phyloP scores from a whole-genome alignment of 1,284 basidiomycete species.

The Cystobasidium pallidum region DNA sequence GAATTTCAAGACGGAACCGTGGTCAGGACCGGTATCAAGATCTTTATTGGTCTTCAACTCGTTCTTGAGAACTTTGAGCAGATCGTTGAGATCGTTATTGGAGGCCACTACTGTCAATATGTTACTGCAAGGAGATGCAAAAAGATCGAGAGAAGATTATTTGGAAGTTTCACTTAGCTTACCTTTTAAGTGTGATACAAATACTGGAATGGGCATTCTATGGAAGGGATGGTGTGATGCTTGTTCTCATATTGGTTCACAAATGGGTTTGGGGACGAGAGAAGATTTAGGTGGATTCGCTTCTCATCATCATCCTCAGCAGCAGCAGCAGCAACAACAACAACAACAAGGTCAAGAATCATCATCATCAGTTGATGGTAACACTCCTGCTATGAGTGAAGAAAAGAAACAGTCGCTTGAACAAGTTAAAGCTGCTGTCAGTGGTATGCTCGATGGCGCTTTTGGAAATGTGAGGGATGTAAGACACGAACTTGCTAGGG shows the following conservation, averaged over 20 bases:
- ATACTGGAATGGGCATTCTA: constrained; percentile 96
- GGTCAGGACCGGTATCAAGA: constrained; percentile 92
- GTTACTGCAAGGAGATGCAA: constrained; percentile 83
- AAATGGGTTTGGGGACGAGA: constrained; percentile 30
- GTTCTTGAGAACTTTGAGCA: constrained; percentile 85
- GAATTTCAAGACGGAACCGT: constrained; percentile 75
- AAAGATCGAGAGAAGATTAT: constrained; percentile 82
- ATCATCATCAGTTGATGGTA: constrained; percentile 70
- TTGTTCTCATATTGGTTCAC: constrained; percentile 46
- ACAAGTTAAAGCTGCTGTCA: constrained; percentile 81
- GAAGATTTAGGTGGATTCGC: constrained; percentile 65
- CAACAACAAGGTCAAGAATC: constrained; percentile 56
- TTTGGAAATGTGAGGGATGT: constrained; percentile 88
- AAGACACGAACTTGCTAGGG: constrained; percentile 84
- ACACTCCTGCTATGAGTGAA: constrained; percentile 56
- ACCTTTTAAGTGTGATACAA: constrained; percentile 93
- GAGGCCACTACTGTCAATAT: constrained; percentile 91
- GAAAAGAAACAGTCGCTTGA: constrained; percentile 73
- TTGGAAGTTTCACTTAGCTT: constrained; percentile 83
- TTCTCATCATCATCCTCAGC: constrained; percentile 69
- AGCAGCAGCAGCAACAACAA: too few relatives aligned
- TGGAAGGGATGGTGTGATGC: constrained; percentile 71
- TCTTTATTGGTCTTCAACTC: constrained; percentile 98
- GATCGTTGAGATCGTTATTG: constrained; percentile 83
- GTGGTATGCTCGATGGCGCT: constrained; percentile 89